Evolutionary conservation across 192 early-diverging fungal genomes (phyloP).

Genomic region (Coemansia erecta): DNA sequence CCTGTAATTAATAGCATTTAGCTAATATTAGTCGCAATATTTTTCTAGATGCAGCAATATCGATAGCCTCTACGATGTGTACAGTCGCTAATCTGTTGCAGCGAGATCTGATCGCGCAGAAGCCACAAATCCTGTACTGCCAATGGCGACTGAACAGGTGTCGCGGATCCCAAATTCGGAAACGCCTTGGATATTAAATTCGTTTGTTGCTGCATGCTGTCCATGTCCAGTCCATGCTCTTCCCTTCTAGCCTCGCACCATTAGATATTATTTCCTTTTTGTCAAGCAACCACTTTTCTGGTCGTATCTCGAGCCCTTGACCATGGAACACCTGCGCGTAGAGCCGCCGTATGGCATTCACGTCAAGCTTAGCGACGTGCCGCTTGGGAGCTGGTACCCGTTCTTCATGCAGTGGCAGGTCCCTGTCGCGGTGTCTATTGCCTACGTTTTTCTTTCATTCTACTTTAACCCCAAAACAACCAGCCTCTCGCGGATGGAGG

Average conservation of each 20-base stretch:
- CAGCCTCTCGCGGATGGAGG: no score
- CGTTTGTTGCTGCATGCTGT: no score
- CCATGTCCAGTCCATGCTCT: no score
- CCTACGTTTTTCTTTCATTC: conserved; percentile 53
- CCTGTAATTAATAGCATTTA: neutral
- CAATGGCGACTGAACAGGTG: neutral
- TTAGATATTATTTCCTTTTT: no score
- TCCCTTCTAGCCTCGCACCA: no score
- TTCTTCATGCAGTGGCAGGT: conserved; percentile 72
- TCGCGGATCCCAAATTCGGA: no score
- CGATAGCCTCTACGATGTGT: no score
- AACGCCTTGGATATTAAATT: no score
- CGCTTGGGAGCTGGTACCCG: conserved; percentile 67
- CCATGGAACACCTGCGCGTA: neutral
- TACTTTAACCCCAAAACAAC: conserved; percentile 21
- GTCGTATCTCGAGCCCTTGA: no score
- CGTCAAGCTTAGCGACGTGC: conserved; percentile 54
- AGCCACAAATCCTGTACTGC: neutral
- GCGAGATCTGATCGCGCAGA: neutral
- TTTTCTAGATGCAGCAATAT: no score
- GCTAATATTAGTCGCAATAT: neutral
- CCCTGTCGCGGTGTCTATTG: conserved; percentile 55
- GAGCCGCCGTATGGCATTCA: conserved; percentile 27
- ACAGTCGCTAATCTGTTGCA: no score
- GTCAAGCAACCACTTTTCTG: no score